These are phyloP conservation scores for Epithele typhae DNA, from an alignment of 768 basidiomycete species.

Conservation along the genomic window DNA sequence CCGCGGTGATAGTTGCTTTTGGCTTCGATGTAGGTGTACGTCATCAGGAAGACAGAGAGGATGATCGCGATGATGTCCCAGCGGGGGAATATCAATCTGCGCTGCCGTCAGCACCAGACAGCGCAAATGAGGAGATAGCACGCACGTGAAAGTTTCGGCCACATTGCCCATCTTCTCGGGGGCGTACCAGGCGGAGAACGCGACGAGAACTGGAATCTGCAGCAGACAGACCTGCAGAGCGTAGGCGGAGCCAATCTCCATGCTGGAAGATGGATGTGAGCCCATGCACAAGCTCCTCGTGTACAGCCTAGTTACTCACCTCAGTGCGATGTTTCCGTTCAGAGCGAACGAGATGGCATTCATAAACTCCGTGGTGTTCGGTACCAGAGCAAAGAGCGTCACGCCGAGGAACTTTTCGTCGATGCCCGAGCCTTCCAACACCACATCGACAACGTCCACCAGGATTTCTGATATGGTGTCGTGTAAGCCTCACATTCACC, in stretches of 20 bases:
- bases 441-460: slow-evolving; percentile 92
- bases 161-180: slow-evolving; percentile 82
- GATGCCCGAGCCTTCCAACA: slow-evolving; percentile 85
- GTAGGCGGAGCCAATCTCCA: slow-evolving; percentile 99
- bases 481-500: background rate
- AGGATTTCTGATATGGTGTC: slow-evolving; percentile 76
- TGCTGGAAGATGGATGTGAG: slow-evolving; percentile 42
- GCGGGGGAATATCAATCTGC: slow-evolving; percentile 92
- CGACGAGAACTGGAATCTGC: slow-evolving; percentile 98
- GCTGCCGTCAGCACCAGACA: background rate
- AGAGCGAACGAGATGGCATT: slow-evolving; percentile 98
- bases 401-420: slow-evolving; percentile 98
- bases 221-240: slow-evolving; percentile 96
- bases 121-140: slow-evolving; percentile 12
- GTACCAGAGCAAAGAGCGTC: slow-evolving; percentile 94
- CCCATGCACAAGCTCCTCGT: background rate
- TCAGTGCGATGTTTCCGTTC: slow-evolving; percentile 94
- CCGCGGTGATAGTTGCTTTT: slow-evolving; percentile 98
- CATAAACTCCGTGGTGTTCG: slow-evolving; percentile 99
- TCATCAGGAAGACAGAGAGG: slow-evolving; percentile 94
- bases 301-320: too few species aligned
- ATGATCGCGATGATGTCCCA: slow-evolving; percentile 97
- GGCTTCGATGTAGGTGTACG: slow-evolving; percentile 98
- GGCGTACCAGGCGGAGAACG: slow-evolving; percentile 94
- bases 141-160: slow-evolving; percentile 92